Conservation (phyloP, 352 stramenopile species). For the Albugo laibachii region DNA sequence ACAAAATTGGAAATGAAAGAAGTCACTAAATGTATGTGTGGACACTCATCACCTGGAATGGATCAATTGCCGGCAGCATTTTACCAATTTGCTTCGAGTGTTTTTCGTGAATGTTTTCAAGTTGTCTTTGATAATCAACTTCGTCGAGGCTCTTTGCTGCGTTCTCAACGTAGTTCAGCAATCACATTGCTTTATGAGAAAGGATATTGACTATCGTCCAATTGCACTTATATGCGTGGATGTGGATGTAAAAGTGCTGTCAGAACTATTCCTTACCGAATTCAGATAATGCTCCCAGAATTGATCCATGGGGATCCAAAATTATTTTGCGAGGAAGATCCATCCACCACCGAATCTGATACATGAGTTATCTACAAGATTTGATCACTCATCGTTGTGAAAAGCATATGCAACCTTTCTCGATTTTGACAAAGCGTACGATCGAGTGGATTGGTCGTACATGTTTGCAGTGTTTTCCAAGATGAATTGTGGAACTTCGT, state of each 20-base stretch:
- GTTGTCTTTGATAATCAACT: conserved; percentile 11
- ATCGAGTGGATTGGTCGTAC: conserved; percentile 8
- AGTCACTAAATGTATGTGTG: background rate
- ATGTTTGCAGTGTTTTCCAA: conserved; percentile 5
- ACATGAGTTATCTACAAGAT: conserved; percentile 9
- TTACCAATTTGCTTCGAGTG: conserved; percentile 8
- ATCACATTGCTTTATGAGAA: conserved; percentile 11
- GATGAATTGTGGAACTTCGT: conserved; percentile 4
- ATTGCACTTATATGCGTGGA: conserved; percentile 13
- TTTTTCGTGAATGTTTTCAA: conserved; percentile 8
- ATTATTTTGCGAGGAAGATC: background rate
- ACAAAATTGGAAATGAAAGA: background rate
- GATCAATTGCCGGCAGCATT: conserved; percentile 8
- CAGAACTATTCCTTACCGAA: conserved; percentile 3
- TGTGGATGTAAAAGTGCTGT: conserved; percentile 9
- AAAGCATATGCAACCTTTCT: background rate
- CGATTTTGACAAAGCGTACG: background rate
- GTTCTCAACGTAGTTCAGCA: conserved; percentile 5
- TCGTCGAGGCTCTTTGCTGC: conserved; percentile 5
- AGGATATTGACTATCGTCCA: background rate
- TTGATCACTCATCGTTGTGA: background rate
- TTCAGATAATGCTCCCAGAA: background rate
- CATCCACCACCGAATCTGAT: conserved; percentile 7
- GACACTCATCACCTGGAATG: background rate
- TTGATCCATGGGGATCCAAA: conserved; percentile 8